phyloP scores from a whole-genome alignment of 495 filamentous ascomycete genomes.

The Eremomyces bilateralis region DNA sequence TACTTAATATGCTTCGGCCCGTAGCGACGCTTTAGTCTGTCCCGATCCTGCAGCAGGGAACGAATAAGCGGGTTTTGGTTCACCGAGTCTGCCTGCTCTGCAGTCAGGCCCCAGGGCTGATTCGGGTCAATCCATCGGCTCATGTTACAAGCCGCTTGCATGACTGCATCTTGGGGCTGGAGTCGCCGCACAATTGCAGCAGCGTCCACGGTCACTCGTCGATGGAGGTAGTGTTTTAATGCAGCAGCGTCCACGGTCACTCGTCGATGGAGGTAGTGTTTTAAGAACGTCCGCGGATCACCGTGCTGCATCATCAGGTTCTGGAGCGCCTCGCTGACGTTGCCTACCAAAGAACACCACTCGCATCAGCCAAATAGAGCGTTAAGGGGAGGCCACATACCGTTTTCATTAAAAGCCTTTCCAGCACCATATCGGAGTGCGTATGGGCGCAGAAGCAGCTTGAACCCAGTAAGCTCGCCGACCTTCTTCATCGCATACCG shows the following conservation, averaged over 20 bases:
- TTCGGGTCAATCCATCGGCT: constrained; percentile 20
- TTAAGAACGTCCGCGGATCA: too few relatives aligned
- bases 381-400: too few relatives aligned
- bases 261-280: constrained; percentile 20
- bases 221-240: constrained; percentile 18
- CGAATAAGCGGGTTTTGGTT: constrained; percentile 7
- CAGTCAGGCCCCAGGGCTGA: constrained; percentile 11
- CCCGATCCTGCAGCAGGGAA: constrained; percentile 4
- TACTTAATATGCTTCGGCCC: constrained; percentile 4
- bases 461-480: constrained; percentile 16
- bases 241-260: too few relatives aligned
- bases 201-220: constrained; percentile 18
- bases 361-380: constrained; percentile 16
- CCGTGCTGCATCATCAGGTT: constrained; percentile 22
- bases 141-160: constrained; percentile 17
- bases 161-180: constrained; percentile 15
- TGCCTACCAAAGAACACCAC: constrained; percentile 5
- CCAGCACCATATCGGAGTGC: constrained; percentile 19
- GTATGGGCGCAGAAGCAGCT: constrained; percentile 17
- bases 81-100: constrained; percentile 10
- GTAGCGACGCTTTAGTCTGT: constrained; percentile 6
- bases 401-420: too few relatives aligned
- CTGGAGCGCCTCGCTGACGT: constrained; percentile 21
- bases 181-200: constrained; percentile 17
- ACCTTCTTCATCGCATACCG: constrained; percentile 15